Conservation (phyloP, 768 basidiomycete genomes). For the Clavaria fumosa region DNA sequence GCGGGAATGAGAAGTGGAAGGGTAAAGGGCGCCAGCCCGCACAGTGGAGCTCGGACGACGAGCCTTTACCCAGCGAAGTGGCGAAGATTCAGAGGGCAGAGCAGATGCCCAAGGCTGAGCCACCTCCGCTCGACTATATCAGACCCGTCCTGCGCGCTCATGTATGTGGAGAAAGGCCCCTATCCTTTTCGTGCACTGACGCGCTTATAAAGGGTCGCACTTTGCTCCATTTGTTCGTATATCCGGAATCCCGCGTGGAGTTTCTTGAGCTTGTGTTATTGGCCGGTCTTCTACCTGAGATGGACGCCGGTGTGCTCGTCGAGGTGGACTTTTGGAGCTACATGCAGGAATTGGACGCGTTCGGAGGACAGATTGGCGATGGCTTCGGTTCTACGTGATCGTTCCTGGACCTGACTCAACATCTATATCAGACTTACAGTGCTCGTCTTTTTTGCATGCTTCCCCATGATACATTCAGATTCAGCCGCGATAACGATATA, state of each 20-base stretch:
- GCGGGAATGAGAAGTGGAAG: background rate
- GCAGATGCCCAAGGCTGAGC: slow-evolving; percentile 11
- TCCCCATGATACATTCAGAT: no score
- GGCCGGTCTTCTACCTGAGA: slow-evolving; percentile 27
- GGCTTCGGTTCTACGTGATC: no score
- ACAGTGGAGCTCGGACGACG: slow-evolving; percentile 34
- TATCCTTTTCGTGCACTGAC: no score
- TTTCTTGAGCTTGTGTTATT: slow-evolving; percentile 40
- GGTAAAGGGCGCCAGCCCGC: slow-evolving; percentile 22
- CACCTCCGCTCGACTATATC: slow-evolving; percentile 26
- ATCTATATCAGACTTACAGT: no score
- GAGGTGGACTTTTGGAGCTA: slow-evolving; percentile 64
- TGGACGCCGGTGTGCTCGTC: slow-evolving; percentile 19
- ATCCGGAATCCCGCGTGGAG: slow-evolving; percentile 58
- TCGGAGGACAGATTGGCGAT: no score
- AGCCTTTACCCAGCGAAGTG: slow-evolving; percentile 18
- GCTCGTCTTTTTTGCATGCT: no score
- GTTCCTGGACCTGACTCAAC: no score
- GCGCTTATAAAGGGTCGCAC: slow-evolving; percentile 36
- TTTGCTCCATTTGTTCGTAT: slow-evolving; percentile 47
- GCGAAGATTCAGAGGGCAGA: slow-evolving; percentile 13
- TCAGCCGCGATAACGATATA: no score
- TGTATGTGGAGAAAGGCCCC: slow-evolving; percentile 40
- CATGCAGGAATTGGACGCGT: slow-evolving; percentile 15
- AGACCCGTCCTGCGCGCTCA: slow-evolving; percentile 37